A percentile compares a stretch with the other conserved stretches of the same genome.
Evolutionary conservation across 257 asterid genomes (phyloP).

Genomic region (Nicotiana undulata): DNA sequence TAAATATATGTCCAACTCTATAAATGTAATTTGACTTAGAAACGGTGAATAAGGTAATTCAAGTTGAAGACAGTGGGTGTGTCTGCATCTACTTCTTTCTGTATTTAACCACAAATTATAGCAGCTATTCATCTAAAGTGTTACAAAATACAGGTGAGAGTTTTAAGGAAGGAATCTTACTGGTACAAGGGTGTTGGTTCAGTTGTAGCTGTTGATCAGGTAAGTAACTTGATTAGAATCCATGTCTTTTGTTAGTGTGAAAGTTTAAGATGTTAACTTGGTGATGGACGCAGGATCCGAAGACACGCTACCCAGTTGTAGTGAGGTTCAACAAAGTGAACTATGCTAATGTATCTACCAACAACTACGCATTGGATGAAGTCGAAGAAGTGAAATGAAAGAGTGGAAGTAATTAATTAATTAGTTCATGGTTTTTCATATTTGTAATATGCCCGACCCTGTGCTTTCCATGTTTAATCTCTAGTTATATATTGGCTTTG

Average conservation of each 20-base stretch:
- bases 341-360: slow-evolving; percentile 69
- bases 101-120: no score
- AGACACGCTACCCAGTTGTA: slow-evolving; percentile 70
- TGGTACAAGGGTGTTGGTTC: slow-evolving; percentile 82
- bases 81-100: not conserved
- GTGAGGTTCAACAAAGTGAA: slow-evolving; percentile 69
- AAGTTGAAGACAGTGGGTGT: not conserved
- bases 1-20: no score
- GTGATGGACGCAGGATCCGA: slow-evolving; percentile 46
- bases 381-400: slow-evolving; percentile 40
- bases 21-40: no score
- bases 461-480: slow-evolving; percentile 6
- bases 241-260: not conserved
- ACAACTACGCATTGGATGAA: slow-evolving; percentile 84
- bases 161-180: slow-evolving; percentile 78
- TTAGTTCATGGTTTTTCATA: not conserved
- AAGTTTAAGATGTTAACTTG: not conserved
- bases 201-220: slow-evolving; percentile 88
- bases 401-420: not conserved
- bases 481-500: slow-evolving; percentile 12
- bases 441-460: slow-evolving; percentile 15
- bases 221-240: slow-evolving; percentile 8
- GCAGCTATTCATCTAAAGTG: not conserved
- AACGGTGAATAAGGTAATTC: not conserved
- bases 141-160: slow-evolving; percentile 44